phyloP scores from a whole-genome alignment of 805 yeast species.

The Cyberlindnera sargentensis region DNA sequence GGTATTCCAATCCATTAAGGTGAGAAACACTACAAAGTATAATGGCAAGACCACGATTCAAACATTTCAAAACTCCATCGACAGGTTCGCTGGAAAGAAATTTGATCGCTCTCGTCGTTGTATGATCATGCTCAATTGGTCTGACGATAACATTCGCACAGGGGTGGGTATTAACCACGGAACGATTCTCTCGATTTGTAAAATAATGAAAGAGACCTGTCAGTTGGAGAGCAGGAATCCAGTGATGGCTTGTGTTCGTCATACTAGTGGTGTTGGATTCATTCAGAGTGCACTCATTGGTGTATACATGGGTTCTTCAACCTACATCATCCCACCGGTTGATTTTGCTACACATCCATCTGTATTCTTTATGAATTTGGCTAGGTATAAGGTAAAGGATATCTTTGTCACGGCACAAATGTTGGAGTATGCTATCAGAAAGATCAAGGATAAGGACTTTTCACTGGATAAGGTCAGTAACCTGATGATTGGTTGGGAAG shows the following conservation, averaged over 20 bases:
- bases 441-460: conserved; percentile 49
- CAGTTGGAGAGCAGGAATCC: conserved; percentile 68
- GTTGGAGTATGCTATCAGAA: conserved; percentile 65
- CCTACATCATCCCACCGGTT: conserved; percentile 70
- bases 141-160: conserved; percentile 62
- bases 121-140: conserved; percentile 60
- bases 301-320: conserved; percentile 77
- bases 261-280: conserved; percentile 81
- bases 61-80: conserved; percentile 10
- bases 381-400: conserved; percentile 78
- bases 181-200: conserved; percentile 70
- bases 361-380: conserved; percentile 59
- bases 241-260: conserved; percentile 80
- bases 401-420: conserved; percentile 78
- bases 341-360: conserved; percentile 72
- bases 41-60: conserved; percentile 24
- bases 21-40: conserved; percentile 62
- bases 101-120: conserved; percentile 34
- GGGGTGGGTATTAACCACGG: conserved; percentile 49
- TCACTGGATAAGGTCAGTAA: conserved; percentile 60
- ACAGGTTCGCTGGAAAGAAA: conserved; percentile 14
- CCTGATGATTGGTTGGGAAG: conserved; percentile 73
- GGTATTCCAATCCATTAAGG: conserved; percentile 38
- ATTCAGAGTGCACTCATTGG: conserved; percentile 81
- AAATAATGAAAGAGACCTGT: conserved; percentile 87